These are phyloP conservation scores for Alternaria panax DNA, from an alignment of 2,329 filamentous ascomycete genomes.

Conservation along the genomic window DNA sequence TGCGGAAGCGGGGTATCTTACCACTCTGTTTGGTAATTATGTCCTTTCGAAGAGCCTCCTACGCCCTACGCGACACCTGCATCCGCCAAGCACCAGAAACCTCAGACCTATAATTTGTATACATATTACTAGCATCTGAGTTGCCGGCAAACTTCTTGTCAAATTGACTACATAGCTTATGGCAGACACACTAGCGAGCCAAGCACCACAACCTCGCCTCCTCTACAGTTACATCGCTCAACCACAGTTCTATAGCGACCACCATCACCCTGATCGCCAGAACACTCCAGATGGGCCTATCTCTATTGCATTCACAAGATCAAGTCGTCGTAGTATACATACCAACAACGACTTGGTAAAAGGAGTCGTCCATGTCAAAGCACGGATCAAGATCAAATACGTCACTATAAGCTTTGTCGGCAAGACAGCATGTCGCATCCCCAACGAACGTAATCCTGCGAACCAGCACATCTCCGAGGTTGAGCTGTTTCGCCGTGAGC, in stretches of 20 bases:
- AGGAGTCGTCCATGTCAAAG: conserved; percentile 28
- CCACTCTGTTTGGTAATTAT: not conserved
- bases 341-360: conserved; percentile 32
- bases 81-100: conserved; percentile 1
- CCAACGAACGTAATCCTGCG: conserved; percentile 22
- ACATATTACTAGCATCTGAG: not conserved
- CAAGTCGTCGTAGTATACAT: conserved; percentile 26
- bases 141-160: not conserved
- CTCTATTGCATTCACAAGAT: conserved; percentile 25
- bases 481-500: conserved; percentile 23
- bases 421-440: conserved; percentile 25
- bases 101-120: not conserved
- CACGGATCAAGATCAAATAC: conserved; percentile 18
- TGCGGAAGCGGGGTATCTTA: conserved; percentile 22
- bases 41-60: conserved; percentile 2
- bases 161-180: not conserved
- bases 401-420: conserved; percentile 28
- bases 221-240: conserved; percentile 27
- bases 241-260: conserved; percentile 27
- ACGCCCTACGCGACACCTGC: conserved; percentile 1
- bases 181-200: conserved; percentile 11
- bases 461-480: conserved; percentile 21
- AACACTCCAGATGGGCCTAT: conserved; percentile 27
- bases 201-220: conserved; percentile 16
- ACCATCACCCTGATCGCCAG: conserved; percentile 24